Base-by-base conservation (phyloP, 345 rosid species). In the Eucalyptus decipiens region DNA sequence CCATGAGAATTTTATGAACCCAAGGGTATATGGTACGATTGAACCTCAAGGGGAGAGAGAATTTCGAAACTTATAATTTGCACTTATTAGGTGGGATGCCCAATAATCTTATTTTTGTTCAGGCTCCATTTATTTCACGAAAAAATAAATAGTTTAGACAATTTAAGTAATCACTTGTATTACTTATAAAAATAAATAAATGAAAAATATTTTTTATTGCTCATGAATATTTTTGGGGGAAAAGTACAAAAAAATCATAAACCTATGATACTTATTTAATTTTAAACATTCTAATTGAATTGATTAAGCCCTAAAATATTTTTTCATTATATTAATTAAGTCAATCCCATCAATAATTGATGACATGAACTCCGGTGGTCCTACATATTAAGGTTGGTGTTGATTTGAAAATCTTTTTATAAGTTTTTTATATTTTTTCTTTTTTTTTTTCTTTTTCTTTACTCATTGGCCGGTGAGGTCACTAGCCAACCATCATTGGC, bases 321-420 rank as follows among this genome's bases (percentile, higher is more conserved):
- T 52, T 19, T 52, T 4, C 56, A 52, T 19, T 52, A 4, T 52
- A 19, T 10, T 52, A 52, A 52, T 52, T 48, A 0, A 19, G 2
- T 52, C 56, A 0, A 19, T 8, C 56, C 2, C 2, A 0, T 52
- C 24, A 52, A 52, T 52, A 52, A 52, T 52, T 19, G 5, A 52
- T 3, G 2, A 52, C 24, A 7, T 3, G 10, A 52, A 52, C 56
- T 52, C 4, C 2, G 1, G 2, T 52, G 56, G 2, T 52, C 24
- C 10, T 52, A 7, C 24, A 3, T 52, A 52, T 18, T 52, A 52
- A 52, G 24, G 56, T 24, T 52, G 19, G 56, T 52, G 24, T 19
- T 2, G 56, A 52, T 0, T 2, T 52, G 24, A 52, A 7, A 17
- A 6, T 50, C 15, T 51, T 18, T 52, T 51, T 18, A 0, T 1